Evolutionary conservation across 192 early-diverging fungal genomes (phyloP), one percentile per base, ranked within the genome.

Genomic region (Glomus cerebriforme): DNA sequence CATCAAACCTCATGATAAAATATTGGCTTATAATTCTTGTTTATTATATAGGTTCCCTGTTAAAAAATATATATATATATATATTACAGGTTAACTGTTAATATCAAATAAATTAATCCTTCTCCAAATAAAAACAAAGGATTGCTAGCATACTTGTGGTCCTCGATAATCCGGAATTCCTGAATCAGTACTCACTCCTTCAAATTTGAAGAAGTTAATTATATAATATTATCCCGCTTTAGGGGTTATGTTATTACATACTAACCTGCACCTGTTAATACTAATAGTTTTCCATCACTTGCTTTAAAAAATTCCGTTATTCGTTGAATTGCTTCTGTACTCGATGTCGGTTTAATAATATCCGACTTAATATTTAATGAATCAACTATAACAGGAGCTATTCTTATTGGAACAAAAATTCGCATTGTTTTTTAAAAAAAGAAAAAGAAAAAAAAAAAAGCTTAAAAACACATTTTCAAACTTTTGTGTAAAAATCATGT

Each of bases 151-250:
- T 68, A 85, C 84, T 17, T 86, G 84, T 58, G 92, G 85, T 8
- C 96, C 96, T 66, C 95, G 90, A 81, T 96, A 96, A 86, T 95
- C 94, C 1, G 95, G 96, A 35, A 96, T 93, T 35, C 88, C 89
- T 0, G 88, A 92, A 62, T 90, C 87, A 13, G 91, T 91, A 26
- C 88, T 89, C 67, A 90, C 88, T 12, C 90, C 90, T 68, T 83
- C 79, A 72, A 65, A 59, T 39, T 27, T 67, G 27, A 54, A 60
- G 37, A 39, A 70, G 60, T 69, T 17, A 26, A 43, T 17, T 80
- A 49, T n/a, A 39, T n/a, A 26, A 31, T 10, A 7, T 10, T 10
- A 39, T 39, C 39, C 10, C 8, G 39, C 9, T 39, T 10, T 10
- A 39, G 37, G 3, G 1, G 12, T 31, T 24, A 31, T 77, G 10